Evolutionary conservation across 495 filamentous ascomycete genomes (phyloP).

Genomic region (Polyplosphaeria fusca): DNA sequence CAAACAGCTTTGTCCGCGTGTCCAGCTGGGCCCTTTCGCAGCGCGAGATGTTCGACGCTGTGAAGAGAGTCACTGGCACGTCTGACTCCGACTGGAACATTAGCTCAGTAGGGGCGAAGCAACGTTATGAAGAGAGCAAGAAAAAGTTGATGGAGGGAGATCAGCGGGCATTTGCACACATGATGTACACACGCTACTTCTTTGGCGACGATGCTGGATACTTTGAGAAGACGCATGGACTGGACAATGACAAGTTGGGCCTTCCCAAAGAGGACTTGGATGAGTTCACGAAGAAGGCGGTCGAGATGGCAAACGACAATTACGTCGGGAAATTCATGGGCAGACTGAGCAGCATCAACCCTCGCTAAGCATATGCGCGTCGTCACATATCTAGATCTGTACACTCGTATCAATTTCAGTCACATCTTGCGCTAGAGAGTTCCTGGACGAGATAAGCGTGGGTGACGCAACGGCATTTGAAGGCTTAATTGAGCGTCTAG

Average conservation of each 20-base stretch:
- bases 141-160: conserved; percentile 46
- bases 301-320: conserved; percentile 24
- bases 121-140: conserved; percentile 47
- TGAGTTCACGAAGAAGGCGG: conserved; percentile 48
- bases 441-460: too few species aligned
- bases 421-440: too few species aligned
- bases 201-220: conserved; percentile 46
- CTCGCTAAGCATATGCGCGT: too few species aligned
- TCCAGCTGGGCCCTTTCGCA: conserved; percentile 47
- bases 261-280: conserved; percentile 61
- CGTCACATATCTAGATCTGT: too few species aligned
- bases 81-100: conserved; percentile 58
- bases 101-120: conserved; percentile 39
- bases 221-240: conserved; percentile 39
- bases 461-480: too few species aligned
- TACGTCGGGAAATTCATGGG: conserved; percentile 20
- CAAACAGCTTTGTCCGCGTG: conserved; percentile 44
- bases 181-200: conserved; percentile 54
- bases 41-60: conserved; percentile 47
- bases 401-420: too few species aligned
- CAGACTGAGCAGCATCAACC: too few species aligned
- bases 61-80: conserved; percentile 53
- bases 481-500: too few species aligned
- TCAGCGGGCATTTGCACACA: conserved; percentile 48
- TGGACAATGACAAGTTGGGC: conserved; percentile 52